Evolutionary conservation across 331 rosid species (phyloP).

Genomic region (Malus hybrid): DNA sequence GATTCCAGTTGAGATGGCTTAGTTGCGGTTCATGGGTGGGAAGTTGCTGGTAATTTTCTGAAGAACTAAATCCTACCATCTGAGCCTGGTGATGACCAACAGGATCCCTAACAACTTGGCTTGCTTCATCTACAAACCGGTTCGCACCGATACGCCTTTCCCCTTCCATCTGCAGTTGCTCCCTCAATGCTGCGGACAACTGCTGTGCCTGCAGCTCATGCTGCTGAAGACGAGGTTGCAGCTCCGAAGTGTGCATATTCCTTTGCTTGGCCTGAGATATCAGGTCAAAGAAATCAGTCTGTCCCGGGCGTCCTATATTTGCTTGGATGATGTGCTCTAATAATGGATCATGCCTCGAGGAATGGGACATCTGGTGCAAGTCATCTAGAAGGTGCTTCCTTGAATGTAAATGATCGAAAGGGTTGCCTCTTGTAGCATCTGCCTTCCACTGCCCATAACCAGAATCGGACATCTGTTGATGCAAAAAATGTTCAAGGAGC

Average conservation of each 20-base stretch:
- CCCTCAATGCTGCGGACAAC: conserved; percentile 49
- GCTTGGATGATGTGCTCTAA: conserved; percentile 57
- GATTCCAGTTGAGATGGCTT: conserved; percentile 47
- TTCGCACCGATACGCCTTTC: conserved; percentile 49
- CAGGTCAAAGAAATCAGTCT: conserved; percentile 46
- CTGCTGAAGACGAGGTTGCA: conserved; percentile 49
- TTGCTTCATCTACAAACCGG: conserved; percentile 43
- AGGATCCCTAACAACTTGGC: conserved; percentile 43
- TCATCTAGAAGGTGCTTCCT: conserved; percentile 40
- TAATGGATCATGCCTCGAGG: conserved; percentile 48
- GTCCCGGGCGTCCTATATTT: conserved; percentile 45
- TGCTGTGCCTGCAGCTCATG: conserved; percentile 54
- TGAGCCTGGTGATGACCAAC: conserved; percentile 39
- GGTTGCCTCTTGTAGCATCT: conserved; percentile 41
- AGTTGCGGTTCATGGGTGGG: conserved; percentile 47
- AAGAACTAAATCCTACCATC: conserved; percentile 34
- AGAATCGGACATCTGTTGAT: conserved; percentile 47
- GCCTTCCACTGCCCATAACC: conserved; percentile 42
- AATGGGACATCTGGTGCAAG: conserved; percentile 34
- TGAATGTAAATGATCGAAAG: conserved; percentile 42
- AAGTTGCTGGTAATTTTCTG: conserved; percentile 51
- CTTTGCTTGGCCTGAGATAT: conserved; percentile 51
- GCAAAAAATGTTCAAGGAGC: conserved; percentile 52
- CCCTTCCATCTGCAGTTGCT: conserved; percentile 47
- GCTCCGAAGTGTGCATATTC: conserved; percentile 40